A percentile compares a stretch with the other conserved stretches of the same genome.
Evolutionary conservation across 2,329 filamentous ascomycete genomes (phyloP).

Genomic region (Cladophialophora immunda): DNA sequence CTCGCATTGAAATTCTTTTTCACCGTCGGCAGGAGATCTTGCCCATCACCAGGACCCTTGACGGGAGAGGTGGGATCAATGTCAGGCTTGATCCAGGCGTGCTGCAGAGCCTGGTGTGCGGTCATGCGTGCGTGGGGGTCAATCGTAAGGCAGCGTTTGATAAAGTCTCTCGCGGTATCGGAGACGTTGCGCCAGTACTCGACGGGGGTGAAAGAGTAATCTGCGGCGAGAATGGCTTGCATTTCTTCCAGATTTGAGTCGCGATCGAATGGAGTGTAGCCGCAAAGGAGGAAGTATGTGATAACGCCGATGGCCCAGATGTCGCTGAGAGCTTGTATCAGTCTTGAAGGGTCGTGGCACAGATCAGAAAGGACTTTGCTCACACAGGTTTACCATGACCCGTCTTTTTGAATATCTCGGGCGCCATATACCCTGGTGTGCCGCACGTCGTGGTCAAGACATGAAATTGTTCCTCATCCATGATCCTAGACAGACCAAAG

Average conservation of each 20-base stretch:
- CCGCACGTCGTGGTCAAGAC: slow-evolving; percentile 97
- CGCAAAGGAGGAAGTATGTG: slow-evolving; percentile 97
- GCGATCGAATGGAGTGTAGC: slow-evolving; percentile 97
- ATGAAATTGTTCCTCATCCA: slow-evolving; percentile 99
- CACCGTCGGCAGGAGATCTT: slow-evolving; percentile 70
- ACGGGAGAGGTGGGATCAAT: slow-evolving; percentile 50
- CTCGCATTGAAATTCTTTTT: slow-evolving; percentile 77
- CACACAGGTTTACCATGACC: slow-evolving; percentile 96
- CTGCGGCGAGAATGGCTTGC: slow-evolving; percentile 96
- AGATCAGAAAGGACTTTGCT: slow-evolving; percentile 37
- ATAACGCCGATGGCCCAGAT: slow-evolving; percentile 99
- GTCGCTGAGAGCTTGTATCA: slow-evolving; percentile 62
- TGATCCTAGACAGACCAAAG: slow-evolving; percentile 93
- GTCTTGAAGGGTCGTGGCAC: not conserved
- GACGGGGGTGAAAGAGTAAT: slow-evolving; percentile 92
- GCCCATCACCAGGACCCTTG: slow-evolving; percentile 46
- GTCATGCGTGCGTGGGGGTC: slow-evolving; percentile 89
- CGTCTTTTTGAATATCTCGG: slow-evolving; percentile 98
- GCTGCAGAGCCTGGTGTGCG: slow-evolving; percentile 76
- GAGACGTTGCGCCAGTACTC: slow-evolving; percentile 98
- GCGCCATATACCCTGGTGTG: slow-evolving; percentile 98
- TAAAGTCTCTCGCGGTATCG: slow-evolving; percentile 85
- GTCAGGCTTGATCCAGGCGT: slow-evolving; percentile 69
- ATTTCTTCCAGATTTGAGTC: slow-evolving; percentile 99
- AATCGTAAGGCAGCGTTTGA: slow-evolving; percentile 88